Percentiles rank a stretch among this genome's conserved stretches.
Conservation (phyloP, 2,329 filamentous ascomycete species). For the Didymella sp. region DNA sequence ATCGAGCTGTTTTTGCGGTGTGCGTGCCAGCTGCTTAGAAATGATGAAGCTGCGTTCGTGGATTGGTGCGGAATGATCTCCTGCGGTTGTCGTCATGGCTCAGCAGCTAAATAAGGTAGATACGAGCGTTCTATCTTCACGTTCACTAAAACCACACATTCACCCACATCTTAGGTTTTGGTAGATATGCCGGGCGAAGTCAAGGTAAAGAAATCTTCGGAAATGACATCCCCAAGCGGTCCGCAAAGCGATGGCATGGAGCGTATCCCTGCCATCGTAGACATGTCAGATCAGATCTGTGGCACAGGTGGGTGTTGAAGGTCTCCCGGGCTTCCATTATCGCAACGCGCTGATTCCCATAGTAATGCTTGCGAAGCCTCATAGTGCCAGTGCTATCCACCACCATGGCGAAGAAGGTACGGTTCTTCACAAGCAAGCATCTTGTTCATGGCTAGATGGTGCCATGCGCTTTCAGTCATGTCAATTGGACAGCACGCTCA, state of each 20-base stretch:
- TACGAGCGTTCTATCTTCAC: neutral
- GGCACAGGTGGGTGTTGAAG: conserved; percentile 62
- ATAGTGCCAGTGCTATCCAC: conserved; percentile 67
- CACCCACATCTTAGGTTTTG: neutral
- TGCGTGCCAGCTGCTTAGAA: too few species aligned
- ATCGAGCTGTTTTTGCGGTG: too few species aligned
- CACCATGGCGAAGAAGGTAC: conserved; percentile 73
- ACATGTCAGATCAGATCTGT: conserved; percentile 70
- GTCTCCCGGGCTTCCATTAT: neutral
- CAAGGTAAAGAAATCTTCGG: conserved; percentile 38
- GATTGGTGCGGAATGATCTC: conserved; percentile 1
- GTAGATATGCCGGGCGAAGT: conserved; percentile 37
- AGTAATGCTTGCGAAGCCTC: conserved; percentile 70
- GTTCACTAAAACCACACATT: neutral
- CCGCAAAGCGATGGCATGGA: conserved; percentile 60
- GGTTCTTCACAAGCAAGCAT: conserved; percentile 14
- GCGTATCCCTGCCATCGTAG: conserved; percentile 65
- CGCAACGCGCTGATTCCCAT: conserved; percentile 1
- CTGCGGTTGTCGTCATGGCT: conserved; percentile 4
- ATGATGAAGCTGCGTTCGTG: neutral
- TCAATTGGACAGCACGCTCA: conserved; percentile 6
- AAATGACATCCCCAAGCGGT: conserved; percentile 48
- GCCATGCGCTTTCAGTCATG: neutral
- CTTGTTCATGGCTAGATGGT: neutral
- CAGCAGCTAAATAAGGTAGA: conserved; percentile 1